Evolutionary conservation across 2,329 filamentous ascomycete species (phyloP).

Genomic region (Ceratocystis colombiana): DNA sequence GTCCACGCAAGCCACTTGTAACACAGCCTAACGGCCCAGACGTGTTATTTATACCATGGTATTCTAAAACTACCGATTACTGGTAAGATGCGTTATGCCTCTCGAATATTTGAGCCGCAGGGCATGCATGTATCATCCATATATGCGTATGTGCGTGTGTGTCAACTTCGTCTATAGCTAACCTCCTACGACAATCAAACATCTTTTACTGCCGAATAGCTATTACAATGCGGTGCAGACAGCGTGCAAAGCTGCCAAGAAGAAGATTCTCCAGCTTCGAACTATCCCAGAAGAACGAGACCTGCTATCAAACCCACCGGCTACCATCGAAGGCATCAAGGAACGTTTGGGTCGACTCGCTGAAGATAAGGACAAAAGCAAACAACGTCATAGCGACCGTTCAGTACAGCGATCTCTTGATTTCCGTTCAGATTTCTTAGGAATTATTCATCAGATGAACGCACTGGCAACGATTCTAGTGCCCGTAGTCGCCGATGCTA

Average conservation of each 20-base stretch:
- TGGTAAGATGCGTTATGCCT: constrained; percentile 11
- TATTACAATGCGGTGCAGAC: constrained; percentile 22
- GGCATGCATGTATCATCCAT: not conserved
- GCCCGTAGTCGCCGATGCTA: constrained; percentile 17
- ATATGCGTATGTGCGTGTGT: not conserved
- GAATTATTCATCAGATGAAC: constrained; percentile 6
- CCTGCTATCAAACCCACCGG: constrained; percentile 5
- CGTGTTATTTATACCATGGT: constrained; percentile 15
- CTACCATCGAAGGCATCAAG: not conserved
- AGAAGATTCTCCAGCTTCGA: constrained; percentile 19
- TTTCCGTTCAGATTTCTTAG: constrained; percentile 7
- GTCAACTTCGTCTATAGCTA: not conserved
- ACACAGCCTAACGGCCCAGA: constrained; percentile 4
- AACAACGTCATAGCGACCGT: constrained; percentile 13
- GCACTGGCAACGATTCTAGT: constrained; percentile 5
- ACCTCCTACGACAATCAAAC: not conserved
- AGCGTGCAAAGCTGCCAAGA: constrained; percentile 20
- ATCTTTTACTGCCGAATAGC: not conserved
- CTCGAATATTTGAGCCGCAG: not conserved
- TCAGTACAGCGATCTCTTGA: constrained; percentile 2
- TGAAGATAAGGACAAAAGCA: constrained; percentile 16
- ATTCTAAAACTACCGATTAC: constrained; percentile 15
- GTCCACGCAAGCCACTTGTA: constrained; percentile 5
- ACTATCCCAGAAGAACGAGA: constrained; percentile 16
- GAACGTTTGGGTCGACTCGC: constrained; percentile 13